phyloP scores from a whole-genome alignment of 208 protist genomes.

The Leishmania tarentolae region DNA sequence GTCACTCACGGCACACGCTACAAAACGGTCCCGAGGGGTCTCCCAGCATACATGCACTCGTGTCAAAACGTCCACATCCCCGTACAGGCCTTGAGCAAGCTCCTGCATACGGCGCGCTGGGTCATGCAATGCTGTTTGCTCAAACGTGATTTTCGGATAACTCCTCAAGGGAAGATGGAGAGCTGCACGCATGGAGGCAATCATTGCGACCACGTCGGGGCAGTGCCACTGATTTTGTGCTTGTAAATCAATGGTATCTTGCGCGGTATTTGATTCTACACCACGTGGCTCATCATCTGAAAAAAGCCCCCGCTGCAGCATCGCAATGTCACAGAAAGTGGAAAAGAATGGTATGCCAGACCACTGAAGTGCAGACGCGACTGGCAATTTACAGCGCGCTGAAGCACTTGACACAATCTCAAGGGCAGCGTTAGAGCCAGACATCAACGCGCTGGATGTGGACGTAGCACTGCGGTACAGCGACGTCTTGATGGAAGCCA shows the following conservation, averaged over 20 bases:
- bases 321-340: background rate
- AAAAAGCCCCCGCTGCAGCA: background rate
- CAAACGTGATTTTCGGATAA: slow-evolving; percentile 56
- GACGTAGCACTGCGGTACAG: background rate
- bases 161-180: slow-evolving; percentile 38
- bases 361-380: background rate
- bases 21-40: slow-evolving; percentile 8
- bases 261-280: background rate
- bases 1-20: slow-evolving; percentile 36
- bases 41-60: slow-evolving; percentile 47
- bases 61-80: slow-evolving; percentile 64
- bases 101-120: slow-evolving; percentile 43
- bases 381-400: background rate
- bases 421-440: background rate
- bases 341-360: background rate
- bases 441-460: background rate
- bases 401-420: background rate
- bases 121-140: slow-evolving; percentile 59
- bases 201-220: slow-evolving; percentile 58
- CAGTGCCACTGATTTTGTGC: slow-evolving; percentile 26
- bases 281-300: background rate
- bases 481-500: background rate
- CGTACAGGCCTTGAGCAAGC: slow-evolving; percentile 33
- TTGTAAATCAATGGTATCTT: background rate
- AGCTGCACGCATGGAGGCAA: slow-evolving; percentile 40